These are phyloP conservation scores for Pterulicium gracile DNA, from an alignment of 1,284 basidiomycete species.

Conservation along the genomic window DNA sequence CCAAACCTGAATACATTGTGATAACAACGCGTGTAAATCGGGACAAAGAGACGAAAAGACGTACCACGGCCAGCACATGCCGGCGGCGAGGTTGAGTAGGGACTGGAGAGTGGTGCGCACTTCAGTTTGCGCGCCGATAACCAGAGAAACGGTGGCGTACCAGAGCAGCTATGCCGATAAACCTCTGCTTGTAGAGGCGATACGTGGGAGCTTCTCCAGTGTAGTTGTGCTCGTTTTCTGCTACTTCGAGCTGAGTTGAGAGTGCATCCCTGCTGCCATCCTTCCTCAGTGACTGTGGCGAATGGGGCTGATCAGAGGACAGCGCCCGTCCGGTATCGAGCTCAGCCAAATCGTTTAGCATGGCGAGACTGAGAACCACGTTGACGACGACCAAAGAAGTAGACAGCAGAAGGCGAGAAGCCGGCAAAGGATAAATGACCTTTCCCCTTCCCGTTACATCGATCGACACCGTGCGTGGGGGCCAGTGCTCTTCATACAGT, in stretches of 20 bases:
- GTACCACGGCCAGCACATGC: conserved; percentile 46
- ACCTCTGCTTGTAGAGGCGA: conserved; percentile 56
- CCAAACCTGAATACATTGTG: conserved; percentile 64
- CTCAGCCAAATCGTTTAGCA: too few species aligned
- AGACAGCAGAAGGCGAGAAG: too few species aligned
- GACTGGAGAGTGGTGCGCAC: conserved; percentile 28
- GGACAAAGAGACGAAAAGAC: too few species aligned
- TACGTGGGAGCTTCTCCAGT: conserved; percentile 28
- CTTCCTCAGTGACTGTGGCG: too few species aligned
- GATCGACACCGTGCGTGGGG: too few species aligned
- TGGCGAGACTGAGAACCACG: too few species aligned
- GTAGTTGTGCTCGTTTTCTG: neutral
- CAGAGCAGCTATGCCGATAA: conserved; percentile 50
- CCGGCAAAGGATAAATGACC: neutral
- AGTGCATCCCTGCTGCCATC: too few species aligned
- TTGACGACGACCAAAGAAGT: too few species aligned
- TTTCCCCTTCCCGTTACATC: neutral
- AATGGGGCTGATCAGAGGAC: too few species aligned
- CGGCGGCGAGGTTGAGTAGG: conserved; percentile 46
- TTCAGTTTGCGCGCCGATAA: neutral
- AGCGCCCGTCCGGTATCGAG: too few species aligned
- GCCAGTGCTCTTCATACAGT: too few species aligned
- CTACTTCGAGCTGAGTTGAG: neutral
- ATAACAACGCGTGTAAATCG: too few species aligned
- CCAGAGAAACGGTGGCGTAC: conserved; percentile 19